Conservation (phyloP, 2,329 filamentous ascomycete species). For the Talaromyces pinophilus region DNA sequence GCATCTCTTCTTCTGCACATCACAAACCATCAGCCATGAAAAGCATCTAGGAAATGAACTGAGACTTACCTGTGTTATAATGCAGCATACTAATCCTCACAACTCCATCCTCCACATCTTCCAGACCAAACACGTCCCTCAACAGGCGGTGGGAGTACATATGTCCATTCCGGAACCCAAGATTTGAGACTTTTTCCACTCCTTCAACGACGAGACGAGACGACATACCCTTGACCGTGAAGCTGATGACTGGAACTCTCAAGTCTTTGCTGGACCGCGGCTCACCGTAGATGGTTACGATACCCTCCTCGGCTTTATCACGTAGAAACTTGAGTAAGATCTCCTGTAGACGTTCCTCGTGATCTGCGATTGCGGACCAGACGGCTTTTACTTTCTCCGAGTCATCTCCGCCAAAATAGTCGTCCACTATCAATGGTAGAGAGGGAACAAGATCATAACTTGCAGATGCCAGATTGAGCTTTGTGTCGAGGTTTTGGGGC, state of each 20-base stretch:
- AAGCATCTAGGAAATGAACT: neutral
- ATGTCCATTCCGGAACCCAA: neutral
- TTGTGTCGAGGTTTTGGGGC: slow-evolving; percentile 1
- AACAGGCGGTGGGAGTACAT: neutral
- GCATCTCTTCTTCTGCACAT: neutral
- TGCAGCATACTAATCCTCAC: neutral
- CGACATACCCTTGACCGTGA: neutral
- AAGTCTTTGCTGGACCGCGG: neutral
- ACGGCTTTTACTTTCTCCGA: neutral
- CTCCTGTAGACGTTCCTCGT: neutral
- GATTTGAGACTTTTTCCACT: neutral
- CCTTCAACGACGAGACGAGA: neutral
- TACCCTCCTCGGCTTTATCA: neutral
- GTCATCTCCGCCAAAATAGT: neutral
- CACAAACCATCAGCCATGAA: neutral
- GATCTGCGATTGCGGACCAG: neutral
- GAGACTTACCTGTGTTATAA: neutral
- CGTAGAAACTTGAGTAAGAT: neutral
- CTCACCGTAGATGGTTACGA: neutral
- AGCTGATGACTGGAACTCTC: neutral
- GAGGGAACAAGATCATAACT: neutral
- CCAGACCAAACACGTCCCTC: neutral
- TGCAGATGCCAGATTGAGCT: neutral
- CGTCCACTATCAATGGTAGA: neutral
- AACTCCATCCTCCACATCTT: neutral